Base-by-base conservation (phyloP, 441 rosid genomes). In the Eutrema salsugineum region DNA sequence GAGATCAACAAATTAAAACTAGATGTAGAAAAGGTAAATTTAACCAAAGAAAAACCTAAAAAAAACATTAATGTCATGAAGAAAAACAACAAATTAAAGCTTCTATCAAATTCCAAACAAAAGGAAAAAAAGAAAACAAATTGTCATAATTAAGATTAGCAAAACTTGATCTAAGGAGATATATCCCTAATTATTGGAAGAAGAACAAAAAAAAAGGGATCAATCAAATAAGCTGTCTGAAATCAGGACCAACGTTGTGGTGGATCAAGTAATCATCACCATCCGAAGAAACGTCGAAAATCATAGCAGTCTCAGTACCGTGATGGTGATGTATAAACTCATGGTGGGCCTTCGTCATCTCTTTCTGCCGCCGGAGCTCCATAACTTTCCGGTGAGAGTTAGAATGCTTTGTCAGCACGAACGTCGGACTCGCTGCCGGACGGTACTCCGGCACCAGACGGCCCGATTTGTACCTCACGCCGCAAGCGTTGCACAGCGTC, bases 351-450 rank as follows among this genome's bases (percentile, higher is more conserved):
- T 68, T 78, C 8, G 78, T 86, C 78, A 85, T 3, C n/a, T 93
- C 97, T 72, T 73, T 83, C 68, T 88, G 90, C 64, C 90, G 81
- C 79, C 90, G 73, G 28, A 86, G 87, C 79, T 88, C 86, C 84
- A 87, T 65, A 8, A 81, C 82, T 59, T 79, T 81, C 85, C 82
- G 77, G 51, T 85, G 89, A 42, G 89, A 85, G 15, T 85, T 85
- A 0, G 89, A 85, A 60, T 85, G 89, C 33, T 72, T 85, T 5
- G 85, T 28, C 5, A 83, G 44, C 64, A 80, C 69, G 59, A 83
- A 85, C 30, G 89, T 85, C 4, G 89, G 89, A 71, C 89, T 85
- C 8, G 87, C 77, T 1, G 89, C 89, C 0, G 89, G 89, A 15
- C 89, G 70, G 60, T 85, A 85, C 67, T 85, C 89, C 6, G 85